Evolutionary conservation across 352 stramenopile genomes (phyloP), one percentile per base, ranked within the genome.

Genomic region (Phytopythium aichiense): DNA sequence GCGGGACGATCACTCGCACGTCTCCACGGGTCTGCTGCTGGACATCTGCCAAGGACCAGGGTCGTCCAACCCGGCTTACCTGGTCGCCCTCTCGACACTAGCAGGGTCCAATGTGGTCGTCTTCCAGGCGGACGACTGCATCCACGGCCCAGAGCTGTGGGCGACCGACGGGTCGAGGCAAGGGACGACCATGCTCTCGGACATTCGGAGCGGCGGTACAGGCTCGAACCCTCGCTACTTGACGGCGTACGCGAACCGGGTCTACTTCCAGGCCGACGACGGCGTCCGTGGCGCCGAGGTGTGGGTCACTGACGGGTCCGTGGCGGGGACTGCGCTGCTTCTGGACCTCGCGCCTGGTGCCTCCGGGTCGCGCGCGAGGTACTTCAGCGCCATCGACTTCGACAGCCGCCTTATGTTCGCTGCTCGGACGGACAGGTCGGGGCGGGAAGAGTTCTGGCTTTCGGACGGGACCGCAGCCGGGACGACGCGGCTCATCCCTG

Each of bases 221-320:
- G 71, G 79, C 2, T 92, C 81, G 2, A 48, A 33, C 8, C 86
- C 88, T 30, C 70, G 66, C 2, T 90, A 80, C 60, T 53, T 96
- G 18, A 88, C 73, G 2, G 50, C 56, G 9, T 92, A 81, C 37
- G 55, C 64, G 16, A 64, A 54, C 18, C 61, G 64, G 6, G 68
- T 87, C 4, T 90, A 79, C 52, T 97, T 97, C 65, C 76, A 89
- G 40, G 91, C 91, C 12, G 73, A 94, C 54, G 91, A 97, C 61
- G 79, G 89, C 35, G 66, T 73, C 7, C 74, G 77, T 45, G 91
- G 91, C 13, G 57, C 68, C 5, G 91, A 97, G 61, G 65, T 97
- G 16, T 97, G 91, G 90, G 35, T 50, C 1, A 88, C 75, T 1
- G 81, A 94, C 50, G 88, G 86, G 15, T 81, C 78, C 20, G 25